Percentiles rank a stretch among this genome's conserved stretches.
Conservation (phyloP, 2,329 filamentous ascomycete species). For the Dactylellina parvicollis region DNA sequence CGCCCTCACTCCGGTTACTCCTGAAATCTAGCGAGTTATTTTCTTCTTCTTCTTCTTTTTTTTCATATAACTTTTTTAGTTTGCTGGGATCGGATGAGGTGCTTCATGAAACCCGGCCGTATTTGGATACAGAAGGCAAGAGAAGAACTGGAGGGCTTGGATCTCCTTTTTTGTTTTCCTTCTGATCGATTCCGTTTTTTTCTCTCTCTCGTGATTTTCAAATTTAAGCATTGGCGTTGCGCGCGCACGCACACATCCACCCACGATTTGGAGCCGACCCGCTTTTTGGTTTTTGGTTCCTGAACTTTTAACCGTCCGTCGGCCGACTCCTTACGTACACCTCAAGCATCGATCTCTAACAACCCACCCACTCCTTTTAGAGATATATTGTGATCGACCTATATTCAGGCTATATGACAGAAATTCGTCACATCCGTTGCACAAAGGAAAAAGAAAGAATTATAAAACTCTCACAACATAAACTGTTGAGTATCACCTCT, state of each 20-base stretch:
- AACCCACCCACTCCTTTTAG: no score
- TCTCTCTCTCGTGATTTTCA: constrained; percentile 7
- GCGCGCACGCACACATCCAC: no score
- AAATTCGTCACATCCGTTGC: constrained; percentile 9
- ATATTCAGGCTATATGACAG: no score
- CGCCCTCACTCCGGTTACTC: constrained; percentile 4
- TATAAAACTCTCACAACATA: constrained; percentile 17
- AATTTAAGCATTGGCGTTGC: no score
- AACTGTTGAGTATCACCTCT: no score
- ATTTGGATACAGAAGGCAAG: not conserved
- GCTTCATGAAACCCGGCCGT: constrained; percentile 9
- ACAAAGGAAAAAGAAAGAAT: constrained; percentile 9
- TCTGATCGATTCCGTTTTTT: not conserved
- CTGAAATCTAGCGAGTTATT: constrained; percentile 4
- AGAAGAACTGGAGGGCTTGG: constrained; percentile 14
- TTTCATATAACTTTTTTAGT: not conserved
- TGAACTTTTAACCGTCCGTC: no score
- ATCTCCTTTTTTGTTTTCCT: not conserved
- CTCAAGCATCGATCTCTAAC: not conserved
- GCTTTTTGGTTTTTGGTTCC: no score
- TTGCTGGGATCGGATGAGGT: not conserved
- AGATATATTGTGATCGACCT: no score
- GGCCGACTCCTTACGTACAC: not conserved
- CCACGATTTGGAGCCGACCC: no score
- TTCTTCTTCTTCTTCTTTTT: not conserved